These are phyloP conservation scores for Saccharomyces paradoxus DNA, from an alignment of 805 yeast species.

Conservation along the genomic window DNA sequence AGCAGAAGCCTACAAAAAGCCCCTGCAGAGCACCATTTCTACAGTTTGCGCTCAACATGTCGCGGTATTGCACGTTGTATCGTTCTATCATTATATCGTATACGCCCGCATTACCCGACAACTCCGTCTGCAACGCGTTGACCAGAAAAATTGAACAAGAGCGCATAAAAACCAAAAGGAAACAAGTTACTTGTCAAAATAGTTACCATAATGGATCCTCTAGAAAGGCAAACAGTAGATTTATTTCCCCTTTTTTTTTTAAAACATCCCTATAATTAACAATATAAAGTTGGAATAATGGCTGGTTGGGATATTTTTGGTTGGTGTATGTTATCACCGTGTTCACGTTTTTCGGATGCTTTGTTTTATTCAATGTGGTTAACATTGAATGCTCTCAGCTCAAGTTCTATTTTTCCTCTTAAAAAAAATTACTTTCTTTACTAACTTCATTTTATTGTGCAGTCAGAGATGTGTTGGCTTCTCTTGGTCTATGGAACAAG, in stretches of 20 bases:
- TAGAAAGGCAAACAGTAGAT: neutral
- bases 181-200: neutral
- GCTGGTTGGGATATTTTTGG: constrained; percentile 30
- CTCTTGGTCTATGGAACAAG: constrained; percentile 81
- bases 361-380: neutral
- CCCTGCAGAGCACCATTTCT: neutral
- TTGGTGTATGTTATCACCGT: constrained; percentile 25
- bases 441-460: constrained; percentile 9
- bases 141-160: neutral
- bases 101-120: neutral
- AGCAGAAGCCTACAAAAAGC: neutral
- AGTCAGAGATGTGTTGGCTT: constrained; percentile 71
- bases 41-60: neutral
- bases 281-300: constrained; percentile 5
- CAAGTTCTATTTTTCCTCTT: neutral
- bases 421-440: constrained; percentile 1
- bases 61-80: neutral
- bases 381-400: neutral
- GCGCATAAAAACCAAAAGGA: neutral
- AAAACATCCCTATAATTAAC: neutral
- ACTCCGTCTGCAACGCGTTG: neutral
- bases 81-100: neutral
- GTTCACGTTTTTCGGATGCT: neutral
- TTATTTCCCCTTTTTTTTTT: constrained; percentile 1
- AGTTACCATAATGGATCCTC: neutral